phyloP scores from a whole-genome alignment of 1,284 basidiomycete genomes.

The Ceratobasidium sp. region DNA sequence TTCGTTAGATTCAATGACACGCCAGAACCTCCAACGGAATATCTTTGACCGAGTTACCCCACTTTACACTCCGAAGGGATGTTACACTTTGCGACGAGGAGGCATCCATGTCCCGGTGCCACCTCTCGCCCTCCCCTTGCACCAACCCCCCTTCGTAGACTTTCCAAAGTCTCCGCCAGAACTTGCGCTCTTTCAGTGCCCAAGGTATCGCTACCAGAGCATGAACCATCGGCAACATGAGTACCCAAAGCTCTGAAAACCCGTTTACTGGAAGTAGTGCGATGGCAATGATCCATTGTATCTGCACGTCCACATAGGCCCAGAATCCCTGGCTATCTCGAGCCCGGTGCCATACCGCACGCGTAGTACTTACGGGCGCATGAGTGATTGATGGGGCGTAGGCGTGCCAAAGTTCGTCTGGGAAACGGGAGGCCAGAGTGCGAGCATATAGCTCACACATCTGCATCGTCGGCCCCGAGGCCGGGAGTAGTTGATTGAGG shows the following conservation, averaged over 20 bases:
- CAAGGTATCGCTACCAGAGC: conserved; percentile 7
- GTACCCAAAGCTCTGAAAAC: conserved; percentile 23
- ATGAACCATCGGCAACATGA: conserved; percentile 11
- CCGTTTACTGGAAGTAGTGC: conserved; percentile 20
- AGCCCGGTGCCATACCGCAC: conserved; percentile 28
- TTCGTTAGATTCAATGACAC: background rate
- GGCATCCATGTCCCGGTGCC: background rate
- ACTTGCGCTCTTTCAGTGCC: conserved; percentile 28
- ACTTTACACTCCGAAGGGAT: background rate
- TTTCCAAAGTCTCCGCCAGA: conserved; percentile 35
- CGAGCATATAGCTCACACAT: conserved; percentile 19
- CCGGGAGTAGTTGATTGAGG: conserved; percentile 14
- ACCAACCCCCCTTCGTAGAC: conserved; percentile 32
- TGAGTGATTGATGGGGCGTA: conserved; percentile 27
- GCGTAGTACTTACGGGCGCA: conserved; percentile 11
- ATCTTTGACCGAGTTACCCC: background rate
- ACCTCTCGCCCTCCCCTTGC: conserved; percentile 14
- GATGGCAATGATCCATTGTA: conserved; percentile 24
- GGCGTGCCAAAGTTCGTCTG: conserved; percentile 40
- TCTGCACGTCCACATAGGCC: conserved; percentile 6
- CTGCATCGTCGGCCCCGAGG: conserved; percentile 2
- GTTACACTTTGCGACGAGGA: conserved; percentile 4
- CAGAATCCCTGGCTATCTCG: conserved; percentile 36
- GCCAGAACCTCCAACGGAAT: background rate
- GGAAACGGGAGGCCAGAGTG: conserved; percentile 22